Base-by-base conservation (phyloP, 768 basidiomycete genomes). In the Mycena floridula region DNA sequence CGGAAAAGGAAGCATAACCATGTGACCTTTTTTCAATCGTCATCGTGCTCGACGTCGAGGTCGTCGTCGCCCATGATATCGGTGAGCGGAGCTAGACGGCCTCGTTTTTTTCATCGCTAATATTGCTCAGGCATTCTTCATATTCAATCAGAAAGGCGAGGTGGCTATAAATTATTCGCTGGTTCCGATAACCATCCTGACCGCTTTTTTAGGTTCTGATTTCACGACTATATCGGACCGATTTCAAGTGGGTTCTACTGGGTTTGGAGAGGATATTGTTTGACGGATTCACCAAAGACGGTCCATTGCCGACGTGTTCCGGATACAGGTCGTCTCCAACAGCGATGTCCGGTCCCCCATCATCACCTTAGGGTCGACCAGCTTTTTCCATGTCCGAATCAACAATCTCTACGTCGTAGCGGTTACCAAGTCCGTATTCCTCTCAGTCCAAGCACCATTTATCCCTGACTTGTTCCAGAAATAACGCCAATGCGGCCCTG, bases 91-190 rank as follows among this genome's bases (percentile, higher is more conserved):
- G 16, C 7, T 11, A 15, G 40, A 22, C 13, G 7, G 23, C 12
- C 11, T 13, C 8, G 12, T 7, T n/a, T 12, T 22, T 30, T 13
- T 32, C 11, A 30, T 21, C n/a, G 7, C n/a, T 28, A 41, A 12
- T 18, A 39, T 47, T 49, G n/a, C 37, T 41, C 53, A 97, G 94
- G 94, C 89, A 39, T 97, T 97, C 80, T 97, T 98, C 66, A 91
- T 97, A 47, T 96, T 97, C 76, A 99, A 97, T 61, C 92, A 94
- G 66, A 97, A 98, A 66, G 96, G 96, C 64, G 96, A 98, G 79
- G 95, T 93, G 45, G 30, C 78, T 59, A 25, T n/a, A 37, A 23
- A 20, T 38, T 27, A 36, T 27, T 47, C 48, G 50, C 50, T 46
- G 18, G 23, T 21, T 23, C n/a, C 7, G 15, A 42, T 25, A 35